Percentiles rank a stretch among this genome's conserved stretches.
These are phyloP conservation scores for Cucurbita moschata DNA, from an alignment of 306 rosid genomes.

Conservation along the genomic window DNA sequence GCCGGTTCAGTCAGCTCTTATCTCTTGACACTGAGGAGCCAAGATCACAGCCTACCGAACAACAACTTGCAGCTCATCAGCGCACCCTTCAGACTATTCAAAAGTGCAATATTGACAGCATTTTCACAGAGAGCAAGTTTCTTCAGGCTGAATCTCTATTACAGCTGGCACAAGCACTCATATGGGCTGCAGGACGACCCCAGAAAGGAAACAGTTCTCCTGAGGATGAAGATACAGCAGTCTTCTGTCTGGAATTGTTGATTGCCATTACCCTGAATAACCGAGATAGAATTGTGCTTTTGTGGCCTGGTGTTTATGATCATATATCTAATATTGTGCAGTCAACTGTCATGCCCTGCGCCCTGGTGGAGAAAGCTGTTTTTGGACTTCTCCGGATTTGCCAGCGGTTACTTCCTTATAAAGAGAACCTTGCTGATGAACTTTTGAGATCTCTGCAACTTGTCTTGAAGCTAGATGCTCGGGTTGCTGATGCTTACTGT, in stretches of 20 bases:
- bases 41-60: slow-evolving; percentile 97
- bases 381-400: slow-evolving; percentile 89
- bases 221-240: slow-evolving; percentile 98
- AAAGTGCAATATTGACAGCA: slow-evolving; percentile 85
- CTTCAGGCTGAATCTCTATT: slow-evolving; percentile 83
- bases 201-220: slow-evolving; percentile 77
- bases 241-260: slow-evolving; percentile 86
- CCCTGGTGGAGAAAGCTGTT: slow-evolving; percentile 95
- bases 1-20: slow-evolving; percentile 92
- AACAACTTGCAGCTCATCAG: slow-evolving; percentile 96
- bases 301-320: slow-evolving; percentile 96
- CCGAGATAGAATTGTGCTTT: slow-evolving; percentile 83
- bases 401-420: slow-evolving; percentile 96
- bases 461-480: slow-evolving; percentile 92
- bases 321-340: slow-evolving; percentile 88
- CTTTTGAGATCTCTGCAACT: slow-evolving; percentile 89
- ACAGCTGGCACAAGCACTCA: slow-evolving; percentile 88
- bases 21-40: slow-evolving; percentile 98
- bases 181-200: slow-evolving; percentile 87
- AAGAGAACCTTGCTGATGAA: slow-evolving; percentile 92
- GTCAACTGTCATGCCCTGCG: slow-evolving; percentile 86
- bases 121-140: slow-evolving; percentile 91
- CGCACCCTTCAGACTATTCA: slow-evolving; percentile 87
- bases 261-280: slow-evolving; percentile 92
- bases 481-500: slow-evolving; percentile 92